Conservation (phyloP, 495 filamentous ascomycete species). For the Rhizodiscina lignyota region DNA sequence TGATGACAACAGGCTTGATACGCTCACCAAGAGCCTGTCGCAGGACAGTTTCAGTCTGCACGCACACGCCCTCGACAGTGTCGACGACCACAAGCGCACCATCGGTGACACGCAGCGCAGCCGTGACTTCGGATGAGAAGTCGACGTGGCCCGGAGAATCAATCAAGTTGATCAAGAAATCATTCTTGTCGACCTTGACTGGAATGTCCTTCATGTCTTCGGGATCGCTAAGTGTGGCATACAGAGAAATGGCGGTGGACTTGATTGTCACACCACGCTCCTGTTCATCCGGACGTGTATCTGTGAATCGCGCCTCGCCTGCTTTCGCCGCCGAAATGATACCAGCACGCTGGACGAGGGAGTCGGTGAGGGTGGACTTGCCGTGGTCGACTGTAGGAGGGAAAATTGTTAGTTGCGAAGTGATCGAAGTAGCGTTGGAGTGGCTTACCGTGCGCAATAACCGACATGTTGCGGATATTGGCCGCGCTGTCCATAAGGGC, state of each 20-base stretch:
- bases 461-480: slow-evolving; percentile 99
- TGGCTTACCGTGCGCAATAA: slow-evolving; percentile 85
- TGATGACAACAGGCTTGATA: slow-evolving; percentile 98
- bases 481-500: slow-evolving; percentile 89
- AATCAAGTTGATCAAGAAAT: slow-evolving; percentile 99
- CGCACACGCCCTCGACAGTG: slow-evolving; percentile 97
- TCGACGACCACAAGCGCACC: slow-evolving; percentile 99
- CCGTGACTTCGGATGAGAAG: slow-evolving; percentile 99
- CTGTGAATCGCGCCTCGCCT: slow-evolving; percentile 86
- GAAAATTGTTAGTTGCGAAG: not conserved
- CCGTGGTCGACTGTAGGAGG: slow-evolving; percentile 72
- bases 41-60: slow-evolving; percentile 99
- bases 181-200: slow-evolving; percentile 70
- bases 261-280: slow-evolving; percentile 99
- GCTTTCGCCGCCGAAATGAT: slow-evolving; percentile 98
- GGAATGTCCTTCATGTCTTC: slow-evolving; percentile 94
- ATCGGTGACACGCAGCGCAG: slow-evolving; percentile 98
- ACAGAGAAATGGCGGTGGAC: slow-evolving; percentile 98
- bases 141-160: slow-evolving; percentile 99
- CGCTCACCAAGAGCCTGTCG: slow-evolving; percentile 98
- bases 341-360: slow-evolving; percentile 95
- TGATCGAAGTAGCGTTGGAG: not conserved
- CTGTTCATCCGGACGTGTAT: slow-evolving; percentile 95
- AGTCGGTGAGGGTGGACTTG: slow-evolving; percentile 98
- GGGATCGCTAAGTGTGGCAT: slow-evolving; percentile 61